Evolutionary conservation across 148 eudicot genomes (phyloP).

Genomic region (Spergularia bocconei): DNA sequence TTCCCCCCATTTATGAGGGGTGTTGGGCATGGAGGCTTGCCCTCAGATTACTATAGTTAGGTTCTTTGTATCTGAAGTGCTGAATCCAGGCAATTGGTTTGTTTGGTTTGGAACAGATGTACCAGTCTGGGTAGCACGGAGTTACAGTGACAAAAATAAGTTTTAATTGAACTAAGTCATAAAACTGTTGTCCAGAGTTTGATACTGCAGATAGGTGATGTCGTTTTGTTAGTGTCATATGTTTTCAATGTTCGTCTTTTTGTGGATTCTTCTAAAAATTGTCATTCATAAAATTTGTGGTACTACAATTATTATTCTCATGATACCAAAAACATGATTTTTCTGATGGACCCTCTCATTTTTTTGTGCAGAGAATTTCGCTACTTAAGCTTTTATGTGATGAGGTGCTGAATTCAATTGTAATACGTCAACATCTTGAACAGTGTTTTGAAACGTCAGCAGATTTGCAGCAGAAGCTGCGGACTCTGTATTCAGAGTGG

Average conservation of each 20-base stretch:
- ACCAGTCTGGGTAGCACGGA: background rate
- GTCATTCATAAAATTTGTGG: background rate
- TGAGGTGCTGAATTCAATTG: conserved; percentile 52
- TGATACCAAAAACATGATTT: background rate
- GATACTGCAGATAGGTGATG: background rate
- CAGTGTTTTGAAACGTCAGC: conserved; percentile 40
- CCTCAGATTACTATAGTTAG: background rate
- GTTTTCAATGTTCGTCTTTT: background rate
- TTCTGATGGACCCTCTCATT: background rate
- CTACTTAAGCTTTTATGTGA: conserved; percentile 58
- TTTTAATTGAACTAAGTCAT: background rate
- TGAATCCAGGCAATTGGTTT: background rate
- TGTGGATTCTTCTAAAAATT: background rate
- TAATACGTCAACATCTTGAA: conserved; percentile 55
- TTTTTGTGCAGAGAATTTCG: conserved; percentile 44
- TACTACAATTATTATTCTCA: background rate
- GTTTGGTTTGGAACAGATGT: background rate
- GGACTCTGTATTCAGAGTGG: conserved; percentile 40
- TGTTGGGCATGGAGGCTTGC: background rate
- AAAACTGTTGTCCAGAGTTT: background rate
- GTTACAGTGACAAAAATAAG: background rate
- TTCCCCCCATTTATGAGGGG: background rate
- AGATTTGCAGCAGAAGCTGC: conserved; percentile 58
- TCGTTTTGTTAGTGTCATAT: background rate
- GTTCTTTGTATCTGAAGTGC: background rate